Percentiles rank a stretch among this genome's conserved stretches.
These are phyloP conservation scores for Podospora didyma DNA, from an alignment of 495 filamentous ascomycete species.

Conservation along the genomic window DNA sequence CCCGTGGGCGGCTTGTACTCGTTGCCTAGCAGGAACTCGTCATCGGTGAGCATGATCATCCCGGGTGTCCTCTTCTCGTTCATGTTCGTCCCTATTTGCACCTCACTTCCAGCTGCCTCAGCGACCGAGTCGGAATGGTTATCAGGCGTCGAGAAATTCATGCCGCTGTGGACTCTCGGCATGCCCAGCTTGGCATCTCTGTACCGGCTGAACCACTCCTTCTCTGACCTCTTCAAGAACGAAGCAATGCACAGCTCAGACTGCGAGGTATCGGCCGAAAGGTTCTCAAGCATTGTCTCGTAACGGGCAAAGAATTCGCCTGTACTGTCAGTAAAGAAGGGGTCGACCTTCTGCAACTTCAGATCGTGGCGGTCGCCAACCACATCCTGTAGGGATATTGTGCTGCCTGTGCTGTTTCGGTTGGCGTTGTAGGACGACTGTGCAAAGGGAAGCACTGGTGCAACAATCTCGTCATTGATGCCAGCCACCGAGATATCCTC, in stretches of 20 bases:
- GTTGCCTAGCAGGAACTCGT: slow-evolving; percentile 55
- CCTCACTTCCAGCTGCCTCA: not conserved
- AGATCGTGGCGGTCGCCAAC: slow-evolving; percentile 20
- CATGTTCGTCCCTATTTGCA: not conserved
- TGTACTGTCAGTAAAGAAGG: slow-evolving; percentile 59
- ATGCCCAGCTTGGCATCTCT: slow-evolving; percentile 43
- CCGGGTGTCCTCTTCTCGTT: not conserved
- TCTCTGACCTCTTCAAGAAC: slow-evolving; percentile 56
- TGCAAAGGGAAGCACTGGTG: slow-evolving; percentile 3
- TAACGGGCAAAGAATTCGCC: slow-evolving; percentile 53
- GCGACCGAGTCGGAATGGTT: slow-evolving; percentile 4
- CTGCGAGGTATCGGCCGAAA: slow-evolving; percentile 51
- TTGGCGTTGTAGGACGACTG: slow-evolving; percentile 5
- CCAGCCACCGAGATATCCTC: not conserved
- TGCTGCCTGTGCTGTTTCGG: slow-evolving; percentile 16
- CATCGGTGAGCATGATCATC: slow-evolving; percentile 5
- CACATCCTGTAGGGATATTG: slow-evolving; percentile 34
- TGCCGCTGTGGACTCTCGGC: not conserved
- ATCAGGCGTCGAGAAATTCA: not conserved
- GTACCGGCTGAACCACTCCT: slow-evolving; percentile 56
- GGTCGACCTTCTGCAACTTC: slow-evolving; percentile 60
- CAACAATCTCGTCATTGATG: not conserved
- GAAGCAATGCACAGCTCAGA: slow-evolving; percentile 54
- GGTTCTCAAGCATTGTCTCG: slow-evolving; percentile 43
- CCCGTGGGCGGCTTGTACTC: slow-evolving; percentile 62